Evolutionary conservation across 2,329 filamentous ascomycete species (phyloP).

Genomic region (Alternaria longipes): DNA sequence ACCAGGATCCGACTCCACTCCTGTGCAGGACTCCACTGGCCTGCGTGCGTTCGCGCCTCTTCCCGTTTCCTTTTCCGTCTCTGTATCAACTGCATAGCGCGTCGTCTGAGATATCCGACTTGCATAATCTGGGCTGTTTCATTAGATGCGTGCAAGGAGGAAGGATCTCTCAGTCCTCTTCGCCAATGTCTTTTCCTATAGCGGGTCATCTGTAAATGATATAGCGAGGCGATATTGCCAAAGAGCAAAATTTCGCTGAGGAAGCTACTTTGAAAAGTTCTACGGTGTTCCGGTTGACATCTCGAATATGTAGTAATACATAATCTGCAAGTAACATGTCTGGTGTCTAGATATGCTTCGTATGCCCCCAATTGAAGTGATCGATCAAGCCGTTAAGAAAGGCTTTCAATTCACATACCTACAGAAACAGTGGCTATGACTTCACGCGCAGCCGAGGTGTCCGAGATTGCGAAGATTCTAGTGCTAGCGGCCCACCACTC

Average conservation of each 20-base stretch:
- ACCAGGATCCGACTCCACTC: slow-evolving; percentile 39
- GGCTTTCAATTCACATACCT: background rate
- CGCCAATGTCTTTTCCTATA: slow-evolving; percentile 20
- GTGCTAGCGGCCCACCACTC: slow-evolving; percentile 10
- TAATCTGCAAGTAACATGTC: background rate
- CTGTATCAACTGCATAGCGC: slow-evolving; percentile 46
- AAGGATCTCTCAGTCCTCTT: slow-evolving; percentile 50
- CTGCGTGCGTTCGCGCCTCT: slow-evolving; percentile 29
- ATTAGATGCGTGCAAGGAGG: slow-evolving; percentile 51
- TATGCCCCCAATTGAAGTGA: background rate
- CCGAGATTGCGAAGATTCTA: slow-evolving; percentile 22
- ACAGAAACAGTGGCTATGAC: background rate
- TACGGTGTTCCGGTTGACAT: slow-evolving; percentile 32
- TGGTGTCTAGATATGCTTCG: background rate
- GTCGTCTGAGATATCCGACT: slow-evolving; percentile 54
- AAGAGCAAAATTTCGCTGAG: slow-evolving; percentile 39
- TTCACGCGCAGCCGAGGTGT: slow-evolving; percentile 8
- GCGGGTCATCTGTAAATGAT: slow-evolving; percentile 28
- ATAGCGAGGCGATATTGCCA: slow-evolving; percentile 47
- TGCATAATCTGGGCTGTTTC: slow-evolving; percentile 47
- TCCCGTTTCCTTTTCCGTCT: slow-evolving; percentile 29
- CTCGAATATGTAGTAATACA: slow-evolving; percentile 21
- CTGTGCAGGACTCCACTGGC: slow-evolving; percentile 35
- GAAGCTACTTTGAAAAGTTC: slow-evolving; percentile 50
- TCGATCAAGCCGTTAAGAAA: background rate